A percentile compares a stretch with the other conserved stretches of the same genome.
Conservation (phyloP, 805 yeast species). For the Metschnikowia cubensis region DNA sequence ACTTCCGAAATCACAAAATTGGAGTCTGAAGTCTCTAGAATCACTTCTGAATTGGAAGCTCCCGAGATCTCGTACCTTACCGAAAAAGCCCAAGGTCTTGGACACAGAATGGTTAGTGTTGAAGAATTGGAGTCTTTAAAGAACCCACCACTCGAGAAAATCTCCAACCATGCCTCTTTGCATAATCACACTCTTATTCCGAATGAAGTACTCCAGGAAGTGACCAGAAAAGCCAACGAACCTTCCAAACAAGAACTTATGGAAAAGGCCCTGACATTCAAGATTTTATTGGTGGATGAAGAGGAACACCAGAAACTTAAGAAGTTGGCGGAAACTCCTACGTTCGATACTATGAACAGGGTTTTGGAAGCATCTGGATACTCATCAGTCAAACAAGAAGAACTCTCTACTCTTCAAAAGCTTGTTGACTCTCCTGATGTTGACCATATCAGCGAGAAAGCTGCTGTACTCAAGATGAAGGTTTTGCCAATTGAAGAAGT, state of each 20-base stretch:
- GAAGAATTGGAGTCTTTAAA: conserved; percentile 7
- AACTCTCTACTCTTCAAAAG: conserved; percentile 19
- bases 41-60: not conserved
- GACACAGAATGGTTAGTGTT: conserved; percentile 4
- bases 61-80: not conserved
- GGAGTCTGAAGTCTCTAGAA: not conserved
- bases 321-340: conserved; percentile 29
- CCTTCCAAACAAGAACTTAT: conserved; percentile 17
- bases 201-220: conserved; percentile 1
- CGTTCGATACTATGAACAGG: conserved; percentile 15
- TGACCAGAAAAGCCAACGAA: conserved; percentile 8
- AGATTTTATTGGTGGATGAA: conserved; percentile 5
- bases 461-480: conserved; percentile 8
- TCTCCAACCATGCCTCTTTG: conserved; percentile 5
- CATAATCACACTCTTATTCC: conserved; percentile 3
- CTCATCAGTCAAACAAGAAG: conserved; percentile 6
- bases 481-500: conserved; percentile 8
- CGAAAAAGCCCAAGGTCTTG: conserved; percentile 6
- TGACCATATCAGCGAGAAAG: conserved; percentile 16
- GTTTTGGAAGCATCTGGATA: conserved; percentile 16
- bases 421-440: conserved; percentile 30
- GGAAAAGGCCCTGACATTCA: conserved; percentile 3
- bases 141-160: conserved; percentile 16
- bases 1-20: not conserved
- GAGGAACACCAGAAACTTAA: conserved; percentile 12